A percentile compares a stretch with the other conserved stretches of the same genome.
phyloP scores from a whole-genome alignment of 208 protist species.

The Acanthamoeba culbertsoni region DNA sequence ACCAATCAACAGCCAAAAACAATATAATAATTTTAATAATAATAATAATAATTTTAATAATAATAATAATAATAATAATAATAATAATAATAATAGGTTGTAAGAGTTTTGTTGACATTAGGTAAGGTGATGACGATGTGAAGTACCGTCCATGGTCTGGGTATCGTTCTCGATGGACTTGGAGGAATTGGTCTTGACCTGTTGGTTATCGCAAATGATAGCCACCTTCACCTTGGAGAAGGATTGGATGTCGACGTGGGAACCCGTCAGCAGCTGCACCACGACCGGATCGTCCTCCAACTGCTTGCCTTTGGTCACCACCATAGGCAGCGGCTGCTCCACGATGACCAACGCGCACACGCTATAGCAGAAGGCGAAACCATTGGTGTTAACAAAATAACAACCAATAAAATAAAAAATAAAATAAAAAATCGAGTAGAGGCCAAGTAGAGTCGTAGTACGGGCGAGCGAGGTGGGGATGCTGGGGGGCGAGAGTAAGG shows the following conservation, averaged over 20 bases:
- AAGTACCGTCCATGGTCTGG: conserved; percentile 63
- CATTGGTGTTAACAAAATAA: too few species aligned
- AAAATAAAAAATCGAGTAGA: not conserved
- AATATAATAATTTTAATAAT: too few species aligned
- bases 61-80: too few species aligned
- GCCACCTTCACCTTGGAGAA: conserved; percentile 66
- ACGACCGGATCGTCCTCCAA: conserved; percentile 72
- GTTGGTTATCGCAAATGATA: conserved; percentile 69
- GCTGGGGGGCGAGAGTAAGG: conserved; percentile 56
- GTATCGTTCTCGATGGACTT: conserved; percentile 74
- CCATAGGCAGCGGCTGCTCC: conserved; percentile 72
- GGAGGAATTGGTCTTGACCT: conserved; percentile 49
- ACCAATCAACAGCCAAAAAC: too few species aligned
- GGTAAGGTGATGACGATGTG: not conserved
- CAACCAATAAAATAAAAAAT: not conserved
- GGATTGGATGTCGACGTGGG: conserved; percentile 64
- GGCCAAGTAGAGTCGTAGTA: not conserved
- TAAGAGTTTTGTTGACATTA: not conserved
- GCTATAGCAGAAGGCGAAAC: not conserved
- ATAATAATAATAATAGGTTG: too few species aligned
- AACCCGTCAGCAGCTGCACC: conserved; percentile 68
- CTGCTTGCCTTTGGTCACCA: conserved; percentile 73
- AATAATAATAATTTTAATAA: too few species aligned
- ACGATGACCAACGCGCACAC: conserved; percentile 69
- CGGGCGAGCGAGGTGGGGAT: conserved; percentile 9